Percentiles rank a stretch among this genome's conserved stretches.
phyloP scores from a whole-genome alignment of 2,329 filamentous ascomycete genomes.

The Ophiostoma triangulosporum region DNA sequence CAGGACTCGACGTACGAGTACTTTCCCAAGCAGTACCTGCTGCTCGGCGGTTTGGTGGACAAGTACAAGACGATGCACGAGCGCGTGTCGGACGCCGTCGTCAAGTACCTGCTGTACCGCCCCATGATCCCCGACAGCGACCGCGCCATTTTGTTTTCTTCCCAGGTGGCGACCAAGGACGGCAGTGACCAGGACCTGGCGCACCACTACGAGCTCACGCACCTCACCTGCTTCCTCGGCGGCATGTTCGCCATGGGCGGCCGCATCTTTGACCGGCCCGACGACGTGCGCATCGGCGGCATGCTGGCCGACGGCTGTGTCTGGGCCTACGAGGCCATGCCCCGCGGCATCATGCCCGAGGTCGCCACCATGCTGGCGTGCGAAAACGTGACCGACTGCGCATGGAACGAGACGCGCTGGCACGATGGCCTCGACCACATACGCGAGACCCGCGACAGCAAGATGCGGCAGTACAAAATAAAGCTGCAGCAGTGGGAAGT shows the following conservation, averaged over 20 bases:
- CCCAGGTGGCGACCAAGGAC: constrained; percentile 39
- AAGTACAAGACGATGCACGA: constrained; percentile 66
- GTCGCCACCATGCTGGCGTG: constrained; percentile 36
- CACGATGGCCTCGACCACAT: constrained; percentile 30
- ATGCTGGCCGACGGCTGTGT: constrained; percentile 56
- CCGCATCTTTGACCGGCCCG: constrained; percentile 44
- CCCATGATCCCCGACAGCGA: constrained; percentile 51
- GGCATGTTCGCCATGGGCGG: constrained; percentile 57
- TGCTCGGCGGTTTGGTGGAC: constrained; percentile 59
- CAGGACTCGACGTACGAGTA: constrained; percentile 63
- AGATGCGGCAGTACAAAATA: constrained; percentile 29
- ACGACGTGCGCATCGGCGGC: constrained; percentile 49
- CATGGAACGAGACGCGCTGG: constrained; percentile 34
- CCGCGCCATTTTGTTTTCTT: constrained; percentile 61
- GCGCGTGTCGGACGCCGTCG: constrained; percentile 51
- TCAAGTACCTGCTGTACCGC: constrained; percentile 61
- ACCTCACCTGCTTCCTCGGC: constrained; percentile 55
- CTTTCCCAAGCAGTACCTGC: constrained; percentile 57
- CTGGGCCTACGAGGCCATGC: constrained; percentile 51
- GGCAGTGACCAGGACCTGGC: constrained; percentile 23
- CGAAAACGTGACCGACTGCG: constrained; percentile 29
- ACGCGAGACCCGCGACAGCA: constrained; percentile 27
- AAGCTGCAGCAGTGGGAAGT: constrained; percentile 30
- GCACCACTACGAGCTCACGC: constrained; percentile 46
- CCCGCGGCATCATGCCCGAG: constrained; percentile 54